phyloP scores from a whole-genome alignment of 768 basidiomycete genomes.

The Tulasnella sp. region DNA sequence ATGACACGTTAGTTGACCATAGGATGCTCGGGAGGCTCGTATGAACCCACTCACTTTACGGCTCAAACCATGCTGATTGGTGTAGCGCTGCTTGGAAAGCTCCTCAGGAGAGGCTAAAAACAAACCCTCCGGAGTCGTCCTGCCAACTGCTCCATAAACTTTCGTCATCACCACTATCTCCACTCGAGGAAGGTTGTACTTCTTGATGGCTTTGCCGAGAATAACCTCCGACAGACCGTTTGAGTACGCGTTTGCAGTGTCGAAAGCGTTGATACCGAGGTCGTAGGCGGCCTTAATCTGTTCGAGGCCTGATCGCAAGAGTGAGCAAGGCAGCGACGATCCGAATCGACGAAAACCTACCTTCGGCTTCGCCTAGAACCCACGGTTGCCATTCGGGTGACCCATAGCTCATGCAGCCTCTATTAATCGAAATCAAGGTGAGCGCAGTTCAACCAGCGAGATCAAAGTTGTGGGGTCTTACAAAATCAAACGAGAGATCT shows the following conservation, averaged over 20 bases:
- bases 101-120: neutral
- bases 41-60: conserved; percentile 40
- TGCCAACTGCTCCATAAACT: conserved; percentile 30
- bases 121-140: neutral
- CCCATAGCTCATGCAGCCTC: conserved; percentile 64
- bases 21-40: neutral
- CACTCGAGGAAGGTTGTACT: conserved; percentile 42
- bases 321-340: neutral
- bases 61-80: conserved; percentile 36
- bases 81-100: conserved; percentile 31
- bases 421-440: conserved; percentile 34
- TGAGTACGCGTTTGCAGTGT: conserved; percentile 39
- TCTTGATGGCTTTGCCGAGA: conserved; percentile 48
- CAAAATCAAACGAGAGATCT: conserved; percentile 27
- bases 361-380: conserved; percentile 52
- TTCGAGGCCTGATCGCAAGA: neutral
- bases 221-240: conserved; percentile 44
- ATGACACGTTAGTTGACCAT: neutral
- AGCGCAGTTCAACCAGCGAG: neutral
- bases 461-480: neutral
- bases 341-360: conserved; percentile 35
- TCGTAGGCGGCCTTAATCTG: conserved; percentile 38
- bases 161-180: conserved; percentile 48
- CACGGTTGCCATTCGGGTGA: conserved; percentile 52
- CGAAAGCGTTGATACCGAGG: conserved; percentile 57